phyloP scores from a whole-genome alignment of 2,329 filamentous ascomycete genomes.

The Trichophyton schoenleinii region DNA sequence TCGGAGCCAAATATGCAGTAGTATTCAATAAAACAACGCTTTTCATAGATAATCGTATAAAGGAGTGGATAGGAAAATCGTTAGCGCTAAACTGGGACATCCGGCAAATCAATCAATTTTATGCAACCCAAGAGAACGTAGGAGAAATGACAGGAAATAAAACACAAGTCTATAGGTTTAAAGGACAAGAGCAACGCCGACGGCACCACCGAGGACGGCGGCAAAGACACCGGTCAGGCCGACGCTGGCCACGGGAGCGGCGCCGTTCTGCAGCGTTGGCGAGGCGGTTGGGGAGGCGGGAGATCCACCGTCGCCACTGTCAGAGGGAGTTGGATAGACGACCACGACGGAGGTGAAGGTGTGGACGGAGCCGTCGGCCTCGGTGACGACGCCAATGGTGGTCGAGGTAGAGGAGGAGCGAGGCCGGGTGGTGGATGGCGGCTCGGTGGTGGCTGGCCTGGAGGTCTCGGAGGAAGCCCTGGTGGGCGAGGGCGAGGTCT shows the following conservation, averaged over 20 bases:
- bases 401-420: conserved; percentile 18
- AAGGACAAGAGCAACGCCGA: conserved; percentile 28
- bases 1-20: not conserved
- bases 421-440: conserved; percentile 6
- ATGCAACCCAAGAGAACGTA: not conserved
- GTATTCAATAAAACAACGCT: not conserved
- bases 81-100: not conserved
- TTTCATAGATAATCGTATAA: not conserved
- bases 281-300: conserved; percentile 16
- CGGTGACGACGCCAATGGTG: conserved; percentile 29
- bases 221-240: conserved; percentile 25
- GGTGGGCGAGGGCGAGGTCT: conserved; percentile 4
- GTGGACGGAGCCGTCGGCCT: conserved; percentile 29
- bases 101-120: not conserved
- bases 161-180: conserved; percentile 13
- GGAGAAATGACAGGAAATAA: not conserved
- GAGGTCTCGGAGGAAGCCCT: not conserved
- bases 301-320: conserved; percentile 9
- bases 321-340: conserved; percentile 26
- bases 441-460: not conserved
- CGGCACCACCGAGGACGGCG: conserved; percentile 31
- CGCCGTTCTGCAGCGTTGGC: conserved; percentile 32
- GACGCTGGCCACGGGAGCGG: conserved; percentile 19
- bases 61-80: not conserved
- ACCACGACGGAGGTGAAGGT: conserved; percentile 36